Base-by-base conservation (phyloP, 257 asterid genomes). In the Solanum raphanifolium region DNA sequence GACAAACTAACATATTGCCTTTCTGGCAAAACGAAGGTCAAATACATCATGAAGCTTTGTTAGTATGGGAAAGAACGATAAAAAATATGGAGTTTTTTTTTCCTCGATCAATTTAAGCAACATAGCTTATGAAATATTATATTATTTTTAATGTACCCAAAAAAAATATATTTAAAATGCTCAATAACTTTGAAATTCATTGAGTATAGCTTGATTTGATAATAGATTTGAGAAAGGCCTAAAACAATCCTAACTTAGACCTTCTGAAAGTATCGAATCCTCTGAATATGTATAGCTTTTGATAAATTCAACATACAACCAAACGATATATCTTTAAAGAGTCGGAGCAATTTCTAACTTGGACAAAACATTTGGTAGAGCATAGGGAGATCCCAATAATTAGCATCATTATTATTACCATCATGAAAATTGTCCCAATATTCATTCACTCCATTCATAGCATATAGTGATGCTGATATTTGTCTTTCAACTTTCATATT, bases 401-500 rank as follows among this genome's bases (percentile, higher is more conserved):
- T 87, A 88, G 94, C 96, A 89, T 81, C 85, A 46, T 2, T 81
- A 27, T 55, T 55, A 18, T 6, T 52, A 52, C 29, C 55, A 13
- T 92, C 95, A 86, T 86, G 90, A 68, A 91, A 75, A 88, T 89
- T 93, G 2, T 93, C 95, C 96, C 95, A 94, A 39, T 92, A 93
- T 32, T 95, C 97, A 86, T 60, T 90, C 62, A 94, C 87, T 15
- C 95, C 97, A 90, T 94, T 93, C 95, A 94, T 85, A 73, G 98
- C 98, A 88, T 92, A 93, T 0, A 94, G 90, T 27, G 96, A 93
- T 65, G 96, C 94, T 66, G 98, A 94, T 86, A 94, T 94, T 91
- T 95, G 98, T 72, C 96, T 88, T 41, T 95, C 95, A 4, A 93
- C 94, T 69, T 89, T 94, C 94, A 93, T 87, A 7, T 90, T 90